Evolutionary conservation across 2,329 filamentous ascomycete genomes (phyloP).

Genomic region (Dothistroma septosporum): DNA sequence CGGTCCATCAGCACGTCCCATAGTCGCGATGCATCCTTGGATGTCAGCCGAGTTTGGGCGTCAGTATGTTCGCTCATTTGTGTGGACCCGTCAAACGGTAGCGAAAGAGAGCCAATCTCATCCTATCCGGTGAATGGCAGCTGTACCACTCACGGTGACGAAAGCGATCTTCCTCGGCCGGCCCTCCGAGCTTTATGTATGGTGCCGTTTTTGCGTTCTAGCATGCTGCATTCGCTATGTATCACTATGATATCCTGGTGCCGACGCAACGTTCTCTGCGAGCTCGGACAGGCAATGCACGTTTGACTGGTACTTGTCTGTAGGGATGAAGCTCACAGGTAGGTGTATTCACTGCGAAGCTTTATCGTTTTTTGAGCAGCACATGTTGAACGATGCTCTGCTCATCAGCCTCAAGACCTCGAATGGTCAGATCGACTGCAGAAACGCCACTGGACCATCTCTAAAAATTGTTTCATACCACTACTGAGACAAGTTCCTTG

Average conservation of each 20-base stretch:
- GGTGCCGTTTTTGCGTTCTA: neutral
- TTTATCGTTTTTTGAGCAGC: neutral
- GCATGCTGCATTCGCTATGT: neutral
- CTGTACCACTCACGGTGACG: neutral
- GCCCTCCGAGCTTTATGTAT: neutral
- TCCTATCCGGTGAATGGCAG: neutral
- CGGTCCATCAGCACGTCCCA: too few species aligned
- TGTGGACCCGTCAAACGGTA: neutral
- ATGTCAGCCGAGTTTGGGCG: neutral
- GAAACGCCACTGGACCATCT: neutral
- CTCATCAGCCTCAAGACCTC: neutral
- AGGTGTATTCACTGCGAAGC: neutral
- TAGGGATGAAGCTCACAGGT: neutral
- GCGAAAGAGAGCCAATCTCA: neutral
- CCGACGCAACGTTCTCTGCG: neutral
- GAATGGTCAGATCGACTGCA: neutral
- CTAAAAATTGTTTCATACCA: neutral
- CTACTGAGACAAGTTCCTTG: neutral
- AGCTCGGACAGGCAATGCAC: neutral
- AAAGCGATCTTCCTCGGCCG: too few species aligned
- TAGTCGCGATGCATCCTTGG: neutral
- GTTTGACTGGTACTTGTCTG: neutral
- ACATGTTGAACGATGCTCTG: neutral
- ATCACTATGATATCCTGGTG: neutral
- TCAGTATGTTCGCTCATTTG: neutral